phyloP scores from a whole-genome alignment of 441 rosid genomes.

The Breynia disticha region DNA sequence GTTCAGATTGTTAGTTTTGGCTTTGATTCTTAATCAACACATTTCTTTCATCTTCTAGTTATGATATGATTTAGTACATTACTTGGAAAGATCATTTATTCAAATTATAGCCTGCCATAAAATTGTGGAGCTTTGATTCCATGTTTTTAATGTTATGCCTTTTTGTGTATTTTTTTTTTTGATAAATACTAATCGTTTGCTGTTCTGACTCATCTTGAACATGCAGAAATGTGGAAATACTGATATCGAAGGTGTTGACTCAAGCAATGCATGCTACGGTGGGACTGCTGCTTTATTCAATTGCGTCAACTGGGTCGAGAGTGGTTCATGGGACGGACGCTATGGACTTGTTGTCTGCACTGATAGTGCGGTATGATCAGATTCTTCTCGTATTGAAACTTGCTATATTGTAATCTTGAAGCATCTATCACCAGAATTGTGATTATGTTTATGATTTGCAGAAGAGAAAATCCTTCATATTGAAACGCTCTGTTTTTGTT shows the following conservation, averaged over 20 bases:
- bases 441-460: neutral
- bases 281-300: conserved; percentile 97
- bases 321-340: conserved; percentile 97
- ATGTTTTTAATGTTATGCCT: neutral
- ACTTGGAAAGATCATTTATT: no score
- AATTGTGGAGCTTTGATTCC: no score
- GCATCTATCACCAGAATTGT: no score
- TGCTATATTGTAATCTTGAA: neutral
- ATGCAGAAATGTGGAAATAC: conserved; percentile 83
- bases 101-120: no score
- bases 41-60: no score
- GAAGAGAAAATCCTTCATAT: neutral
- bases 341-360: conserved; percentile 92
- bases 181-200: no score
- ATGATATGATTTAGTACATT: no score
- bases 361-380: conserved; percentile 81
- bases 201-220: conserved; percentile 13
- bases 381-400: neutral
- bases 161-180: no score
- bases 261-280: conserved; percentile 95
- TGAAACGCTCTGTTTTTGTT: neutral
- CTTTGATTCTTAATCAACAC: no score
- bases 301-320: conserved; percentile 98
- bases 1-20: no score
- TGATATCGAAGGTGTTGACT: conserved; percentile 97